These are phyloP conservation scores for Barnettozyma salicaria DNA, from an alignment of 805 yeast genomes.

Conservation along the genomic window DNA sequence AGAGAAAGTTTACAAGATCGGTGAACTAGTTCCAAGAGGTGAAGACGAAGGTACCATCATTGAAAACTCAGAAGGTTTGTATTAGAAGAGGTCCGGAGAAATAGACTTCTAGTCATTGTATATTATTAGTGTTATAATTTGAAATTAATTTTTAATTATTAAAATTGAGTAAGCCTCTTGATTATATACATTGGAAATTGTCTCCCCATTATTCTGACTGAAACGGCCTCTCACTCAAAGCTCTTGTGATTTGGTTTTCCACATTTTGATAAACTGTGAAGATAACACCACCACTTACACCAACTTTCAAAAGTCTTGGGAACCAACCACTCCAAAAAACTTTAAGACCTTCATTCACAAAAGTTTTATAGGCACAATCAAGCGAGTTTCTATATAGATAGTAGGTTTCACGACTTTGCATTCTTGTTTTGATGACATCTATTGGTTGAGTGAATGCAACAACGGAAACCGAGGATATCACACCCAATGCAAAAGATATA, in stretches of 20 bases:
- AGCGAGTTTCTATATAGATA: constrained; percentile 53
- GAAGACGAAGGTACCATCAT: constrained; percentile 49
- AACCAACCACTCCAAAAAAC: constrained; percentile 53
- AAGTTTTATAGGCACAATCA: constrained; percentile 45
- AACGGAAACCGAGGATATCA: constrained; percentile 65
- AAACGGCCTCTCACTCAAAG: constrained; percentile 35
- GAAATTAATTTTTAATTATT: too few relatives aligned
- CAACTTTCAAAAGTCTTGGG: constrained; percentile 66
- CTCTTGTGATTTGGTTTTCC: constrained; percentile 39
- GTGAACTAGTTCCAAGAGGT: constrained; percentile 46
- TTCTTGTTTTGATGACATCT: constrained; percentile 79
- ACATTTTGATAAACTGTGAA: constrained; percentile 56
- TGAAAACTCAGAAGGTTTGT: constrained; percentile 30
- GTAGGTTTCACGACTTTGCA: constrained; percentile 72
- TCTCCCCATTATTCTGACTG: constrained; percentile 17
- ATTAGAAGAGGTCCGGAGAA: too few relatives aligned
- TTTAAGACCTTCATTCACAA: constrained; percentile 39
- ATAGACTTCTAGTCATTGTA: background rate
- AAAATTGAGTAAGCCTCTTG: too few relatives aligned
- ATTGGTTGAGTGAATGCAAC: constrained; percentile 81
- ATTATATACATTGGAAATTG: background rate
- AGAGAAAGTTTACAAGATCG: constrained; percentile 70
- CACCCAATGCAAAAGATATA: constrained; percentile 40
- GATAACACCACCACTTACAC: constrained; percentile 65
- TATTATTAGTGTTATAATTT: constrained; percentile 1